Evolutionary conservation across 305 asterid genomes (phyloP).

Genomic region (Solanum chacoense): DNA sequence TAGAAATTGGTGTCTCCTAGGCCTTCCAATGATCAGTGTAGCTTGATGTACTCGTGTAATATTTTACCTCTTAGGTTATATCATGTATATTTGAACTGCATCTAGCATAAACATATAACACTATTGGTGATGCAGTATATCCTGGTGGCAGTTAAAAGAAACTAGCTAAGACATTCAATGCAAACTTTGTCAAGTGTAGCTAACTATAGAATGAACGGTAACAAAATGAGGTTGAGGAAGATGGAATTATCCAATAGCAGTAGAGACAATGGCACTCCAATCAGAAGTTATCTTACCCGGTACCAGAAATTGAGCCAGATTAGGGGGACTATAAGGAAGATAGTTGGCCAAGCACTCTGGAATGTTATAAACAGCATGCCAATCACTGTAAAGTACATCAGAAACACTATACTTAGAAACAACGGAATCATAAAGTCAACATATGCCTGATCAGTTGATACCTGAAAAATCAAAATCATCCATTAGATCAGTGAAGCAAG

Average conservation of each 20-base stretch:
- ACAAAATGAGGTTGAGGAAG: background rate
- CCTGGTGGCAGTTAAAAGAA: background rate
- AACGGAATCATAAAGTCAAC: conserved; percentile 47
- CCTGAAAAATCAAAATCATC: conserved; percentile 23
- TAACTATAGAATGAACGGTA: background rate
- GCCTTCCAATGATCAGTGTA: background rate
- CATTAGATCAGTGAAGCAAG: background rate
- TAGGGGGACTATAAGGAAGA: conserved; percentile 46
- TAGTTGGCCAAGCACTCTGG: conserved; percentile 63
- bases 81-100: background rate
- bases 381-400: conserved; percentile 29
- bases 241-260: background rate
- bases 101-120: background rate
- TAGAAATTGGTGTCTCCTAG: background rate
- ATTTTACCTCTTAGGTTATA: background rate
- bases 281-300: conserved; percentile 29
- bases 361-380: conserved; percentile 36
- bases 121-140: background rate
- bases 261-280: background rate
- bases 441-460: conserved; percentile 50
- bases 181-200: background rate
- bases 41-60: background rate
- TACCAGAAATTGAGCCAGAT: conserved; percentile 63
- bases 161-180: background rate
- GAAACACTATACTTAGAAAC: conserved; percentile 23